phyloP scores from a whole-genome alignment of 352 stramenopile species.

The Aphanomyces invadans region DNA sequence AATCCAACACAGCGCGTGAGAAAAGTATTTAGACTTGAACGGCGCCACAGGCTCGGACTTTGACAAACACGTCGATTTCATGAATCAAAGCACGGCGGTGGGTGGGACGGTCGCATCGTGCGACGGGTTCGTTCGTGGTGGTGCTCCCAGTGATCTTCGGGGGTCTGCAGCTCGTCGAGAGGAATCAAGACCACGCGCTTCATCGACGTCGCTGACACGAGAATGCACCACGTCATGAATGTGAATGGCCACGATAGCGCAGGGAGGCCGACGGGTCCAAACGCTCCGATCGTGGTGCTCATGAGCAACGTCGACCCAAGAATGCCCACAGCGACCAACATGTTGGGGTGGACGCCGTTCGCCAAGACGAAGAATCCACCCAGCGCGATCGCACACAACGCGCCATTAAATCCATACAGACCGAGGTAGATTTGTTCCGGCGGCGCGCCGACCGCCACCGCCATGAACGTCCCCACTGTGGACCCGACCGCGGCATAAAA shows the following conservation, averaged over 20 bases:
- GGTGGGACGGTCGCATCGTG: no score
- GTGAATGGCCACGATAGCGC: constrained; percentile 26
- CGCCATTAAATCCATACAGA: constrained; percentile 21
- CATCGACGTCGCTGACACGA: constrained; percentile 9
- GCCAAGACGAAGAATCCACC: constrained; percentile 20
- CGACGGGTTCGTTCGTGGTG: background rate
- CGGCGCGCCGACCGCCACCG: background rate
- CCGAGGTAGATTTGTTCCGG: background rate
- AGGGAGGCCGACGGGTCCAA: constrained; percentile 15
- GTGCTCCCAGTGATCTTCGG: constrained; percentile 22
- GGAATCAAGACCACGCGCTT: background rate
- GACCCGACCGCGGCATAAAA: constrained; percentile 16
- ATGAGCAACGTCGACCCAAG: constrained; percentile 1
- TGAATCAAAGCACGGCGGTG: no score
- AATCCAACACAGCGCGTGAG: no score
- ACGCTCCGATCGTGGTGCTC: constrained; percentile 4
- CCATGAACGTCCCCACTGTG: background rate
- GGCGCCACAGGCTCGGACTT: no score
- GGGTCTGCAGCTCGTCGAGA: constrained; percentile 9
- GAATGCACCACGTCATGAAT: constrained; percentile 23
- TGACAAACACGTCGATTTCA: no score
- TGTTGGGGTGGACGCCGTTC: background rate
- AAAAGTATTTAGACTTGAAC: no score
- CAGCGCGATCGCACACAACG: constrained; percentile 17
- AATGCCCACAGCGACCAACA: constrained; percentile 4